phyloP scores from a whole-genome alignment of 495 filamentous ascomycete species.

The Podospora conica region DNA sequence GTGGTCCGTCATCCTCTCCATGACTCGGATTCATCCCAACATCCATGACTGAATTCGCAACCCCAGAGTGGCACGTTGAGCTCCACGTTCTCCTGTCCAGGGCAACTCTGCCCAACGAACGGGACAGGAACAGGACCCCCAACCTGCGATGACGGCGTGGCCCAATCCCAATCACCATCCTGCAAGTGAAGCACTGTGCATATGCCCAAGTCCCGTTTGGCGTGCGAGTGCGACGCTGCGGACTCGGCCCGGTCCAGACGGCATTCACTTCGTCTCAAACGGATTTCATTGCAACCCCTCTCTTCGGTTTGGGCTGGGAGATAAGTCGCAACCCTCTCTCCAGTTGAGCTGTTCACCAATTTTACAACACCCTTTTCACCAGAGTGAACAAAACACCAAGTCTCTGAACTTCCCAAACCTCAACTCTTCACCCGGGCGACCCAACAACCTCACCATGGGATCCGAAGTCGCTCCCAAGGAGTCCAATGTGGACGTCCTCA shows the following conservation, averaged over 20 bases:
- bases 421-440: no score
- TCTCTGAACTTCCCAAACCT: no score
- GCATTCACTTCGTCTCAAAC: neutral
- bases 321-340: neutral
- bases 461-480: slow-evolving; percentile 11
- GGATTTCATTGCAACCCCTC: neutral
- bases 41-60: neutral
- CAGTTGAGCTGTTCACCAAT: neutral
- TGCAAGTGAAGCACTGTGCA: neutral
- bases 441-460: neutral
- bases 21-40: no score
- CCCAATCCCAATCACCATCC: neutral
- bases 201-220: neutral
- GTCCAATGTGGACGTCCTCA: slow-evolving; percentile 40
- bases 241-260: neutral
- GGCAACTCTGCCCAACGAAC: neutral
- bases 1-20: neutral
- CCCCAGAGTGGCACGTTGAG: neutral
- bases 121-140: neutral
- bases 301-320: neutral
- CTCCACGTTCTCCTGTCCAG: no score
- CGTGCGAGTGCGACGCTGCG: neutral
- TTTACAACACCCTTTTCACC: no score
- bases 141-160: neutral
- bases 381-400: no score